phyloP scores from a whole-genome alignment of 108 stramenopile genomes.

The Conticribra weissflogii region DNA sequence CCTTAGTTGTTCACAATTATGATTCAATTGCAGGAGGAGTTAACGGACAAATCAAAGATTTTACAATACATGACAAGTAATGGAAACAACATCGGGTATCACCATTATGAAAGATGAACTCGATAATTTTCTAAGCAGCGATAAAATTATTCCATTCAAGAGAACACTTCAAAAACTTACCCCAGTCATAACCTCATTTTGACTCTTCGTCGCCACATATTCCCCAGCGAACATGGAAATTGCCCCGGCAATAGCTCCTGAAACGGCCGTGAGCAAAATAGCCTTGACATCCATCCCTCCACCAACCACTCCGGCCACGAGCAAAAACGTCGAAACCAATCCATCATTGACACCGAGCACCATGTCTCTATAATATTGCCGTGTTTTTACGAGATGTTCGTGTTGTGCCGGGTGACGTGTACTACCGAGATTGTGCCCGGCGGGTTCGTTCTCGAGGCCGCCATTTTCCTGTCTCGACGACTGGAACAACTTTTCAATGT shows the following conservation, averaged over 20 bases:
- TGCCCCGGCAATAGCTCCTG: constrained; percentile 78
- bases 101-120: not conserved
- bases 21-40: not conserved
- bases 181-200: constrained; percentile 78
- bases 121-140: not conserved
- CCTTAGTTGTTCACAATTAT: constrained; percentile 19
- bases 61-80: too few relatives aligned
- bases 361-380: constrained; percentile 84
- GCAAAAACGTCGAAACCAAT: constrained; percentile 71
- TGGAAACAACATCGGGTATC: not conserved
- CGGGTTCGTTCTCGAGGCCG: too few relatives aligned
- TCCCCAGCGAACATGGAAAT: constrained; percentile 82
- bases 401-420: constrained; percentile 34
- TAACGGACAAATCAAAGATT: not conserved
- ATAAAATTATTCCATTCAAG: not conserved
- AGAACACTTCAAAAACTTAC: constrained; percentile 8
- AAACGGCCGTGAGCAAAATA: constrained; percentile 71
- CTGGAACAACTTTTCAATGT: too few relatives aligned
- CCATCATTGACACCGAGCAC: constrained; percentile 84
- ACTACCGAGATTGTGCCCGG: not conserved
- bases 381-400: constrained; percentile 66
- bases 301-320: constrained; percentile 77
- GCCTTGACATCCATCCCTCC: constrained; percentile 62
- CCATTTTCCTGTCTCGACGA: too few relatives aligned
- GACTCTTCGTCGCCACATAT: constrained; percentile 79